phyloP scores from a whole-genome alignment of 1,139 yeast species.

The Saccharomyces pastorianus region DNA sequence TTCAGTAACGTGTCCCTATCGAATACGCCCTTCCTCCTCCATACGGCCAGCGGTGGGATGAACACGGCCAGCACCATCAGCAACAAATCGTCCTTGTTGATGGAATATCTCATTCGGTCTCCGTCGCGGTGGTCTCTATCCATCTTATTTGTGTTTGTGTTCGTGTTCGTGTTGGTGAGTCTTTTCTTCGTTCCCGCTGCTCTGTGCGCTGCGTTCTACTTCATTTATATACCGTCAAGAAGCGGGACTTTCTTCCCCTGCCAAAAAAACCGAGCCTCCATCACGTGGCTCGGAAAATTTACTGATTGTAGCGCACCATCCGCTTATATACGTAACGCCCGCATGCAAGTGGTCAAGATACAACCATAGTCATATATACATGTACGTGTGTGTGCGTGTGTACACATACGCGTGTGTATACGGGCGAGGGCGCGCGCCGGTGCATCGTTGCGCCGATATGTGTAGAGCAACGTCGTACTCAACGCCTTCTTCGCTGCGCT shows the following conservation, averaged over 20 bases:
- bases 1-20: slow-evolving; percentile 22
- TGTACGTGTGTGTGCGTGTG: too few relatives aligned
- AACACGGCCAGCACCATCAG: slow-evolving; percentile 18
- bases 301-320: not conserved
- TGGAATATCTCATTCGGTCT: slow-evolving; percentile 8
- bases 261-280: not conserved
- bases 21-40: slow-evolving; percentile 23
- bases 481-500: not conserved
- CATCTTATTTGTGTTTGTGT: not conserved
- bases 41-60: slow-evolving; percentile 24
- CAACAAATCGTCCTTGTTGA: slow-evolving; percentile 23
- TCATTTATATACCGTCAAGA: not conserved
- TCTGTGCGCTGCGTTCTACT: not conserved
- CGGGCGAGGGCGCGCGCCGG: not conserved
- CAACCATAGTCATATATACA: not conserved
- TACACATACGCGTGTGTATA: not conserved
- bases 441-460: not conserved
- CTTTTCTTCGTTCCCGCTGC: not conserved
- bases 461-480: not conserved
- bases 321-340: not conserved
- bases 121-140: not conserved
- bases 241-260: not conserved
- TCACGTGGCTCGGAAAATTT: not conserved
- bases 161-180: not conserved
- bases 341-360: not conserved